Evolutionary conservation across 306 rosid species (phyloP).

Genomic region (Notholithocarpus densiflorus): DNA sequence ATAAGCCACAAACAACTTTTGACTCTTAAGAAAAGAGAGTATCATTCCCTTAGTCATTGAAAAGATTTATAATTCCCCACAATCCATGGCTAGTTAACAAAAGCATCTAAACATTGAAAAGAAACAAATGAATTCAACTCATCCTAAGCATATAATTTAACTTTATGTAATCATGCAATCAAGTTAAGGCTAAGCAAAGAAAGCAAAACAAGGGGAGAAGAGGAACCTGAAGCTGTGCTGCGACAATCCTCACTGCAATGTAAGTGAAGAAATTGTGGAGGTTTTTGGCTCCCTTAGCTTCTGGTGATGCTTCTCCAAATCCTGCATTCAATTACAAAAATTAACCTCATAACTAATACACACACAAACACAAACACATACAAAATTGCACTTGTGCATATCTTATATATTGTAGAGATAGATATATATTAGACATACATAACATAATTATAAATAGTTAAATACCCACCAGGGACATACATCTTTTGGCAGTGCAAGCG

Average conservation of each 20-base stretch:
- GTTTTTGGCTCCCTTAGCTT: conserved; percentile 76
- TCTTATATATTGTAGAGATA: too few relatives aligned
- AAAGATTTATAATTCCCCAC: background rate
- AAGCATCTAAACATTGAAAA: background rate
- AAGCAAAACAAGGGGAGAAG: background rate
- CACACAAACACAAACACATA: background rate
- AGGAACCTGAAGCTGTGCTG: conserved; percentile 87
- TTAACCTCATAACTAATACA: background rate
- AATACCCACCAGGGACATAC: conserved; percentile 83
- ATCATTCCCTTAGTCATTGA: background rate
- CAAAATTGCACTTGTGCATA: too few relatives aligned
- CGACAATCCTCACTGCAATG: conserved; percentile 69
- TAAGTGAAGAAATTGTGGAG: conserved; percentile 87
- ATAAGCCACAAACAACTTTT: background rate
- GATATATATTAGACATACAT: too few relatives aligned
- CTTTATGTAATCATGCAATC: background rate
- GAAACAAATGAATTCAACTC: background rate
- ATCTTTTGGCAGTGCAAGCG: conserved; percentile 75
- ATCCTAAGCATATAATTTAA: background rate
- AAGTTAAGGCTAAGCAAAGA: background rate
- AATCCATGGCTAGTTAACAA: background rate
- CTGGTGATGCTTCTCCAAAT: conserved; percentile 93
- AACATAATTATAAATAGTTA: background rate
- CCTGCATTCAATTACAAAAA: conserved; percentile 41
- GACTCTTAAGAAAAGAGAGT: background rate